These are phyloP conservation scores for Globisporangium emineosum DNA, from an alignment of 352 stramenopile species.

Conservation along the genomic window DNA sequence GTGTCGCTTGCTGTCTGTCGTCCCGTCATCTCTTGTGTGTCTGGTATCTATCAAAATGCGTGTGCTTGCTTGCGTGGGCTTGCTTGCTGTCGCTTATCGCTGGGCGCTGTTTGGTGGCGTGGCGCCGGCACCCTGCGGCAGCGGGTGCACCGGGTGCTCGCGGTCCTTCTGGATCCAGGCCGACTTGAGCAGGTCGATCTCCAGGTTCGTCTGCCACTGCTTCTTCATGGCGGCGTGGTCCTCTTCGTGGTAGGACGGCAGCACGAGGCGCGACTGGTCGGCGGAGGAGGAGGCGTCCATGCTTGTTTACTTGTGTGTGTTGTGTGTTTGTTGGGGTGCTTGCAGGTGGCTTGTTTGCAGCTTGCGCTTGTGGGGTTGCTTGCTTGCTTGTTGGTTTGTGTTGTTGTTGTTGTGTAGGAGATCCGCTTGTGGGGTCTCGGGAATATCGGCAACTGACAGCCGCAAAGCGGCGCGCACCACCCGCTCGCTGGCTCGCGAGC, in stretches of 20 bases:
- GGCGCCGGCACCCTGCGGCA: slow-evolving; percentile 4
- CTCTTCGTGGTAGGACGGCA: slow-evolving; percentile 21
- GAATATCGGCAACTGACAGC: slow-evolving; percentile 25
- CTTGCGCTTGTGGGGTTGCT: background rate
- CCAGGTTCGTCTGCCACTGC: slow-evolving; percentile 60
- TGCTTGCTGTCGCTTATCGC: slow-evolving; percentile 2
- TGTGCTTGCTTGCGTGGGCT: background rate
- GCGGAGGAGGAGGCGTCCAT: slow-evolving; percentile 35
- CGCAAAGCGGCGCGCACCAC: slow-evolving; percentile 14
- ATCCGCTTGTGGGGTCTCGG: slow-evolving; percentile 9
- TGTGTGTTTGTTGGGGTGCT: background rate
- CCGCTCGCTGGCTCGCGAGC: background rate
- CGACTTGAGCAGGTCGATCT: slow-evolving; percentile 62
- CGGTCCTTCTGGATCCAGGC: slow-evolving; percentile 62
- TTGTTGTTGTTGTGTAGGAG: no score
- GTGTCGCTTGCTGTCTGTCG: background rate
- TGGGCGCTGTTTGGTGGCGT: slow-evolving; percentile 2
- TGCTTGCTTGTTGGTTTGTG: background rate
- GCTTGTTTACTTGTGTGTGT: slow-evolving; percentile 1
- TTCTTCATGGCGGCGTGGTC: slow-evolving; percentile 55
- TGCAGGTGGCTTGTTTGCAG: background rate
- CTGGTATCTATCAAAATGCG: slow-evolving; percentile 1
- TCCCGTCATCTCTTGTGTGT: no score
- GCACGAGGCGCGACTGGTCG: slow-evolving; percentile 19
- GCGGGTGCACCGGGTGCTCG: slow-evolving; percentile 22